Percentiles rank a stretch among this genome's conserved stretches.
These are phyloP conservation scores for Usnea hakonensis DNA, from an alignment of 495 filamentous ascomycete species.

Conservation along the genomic window DNA sequence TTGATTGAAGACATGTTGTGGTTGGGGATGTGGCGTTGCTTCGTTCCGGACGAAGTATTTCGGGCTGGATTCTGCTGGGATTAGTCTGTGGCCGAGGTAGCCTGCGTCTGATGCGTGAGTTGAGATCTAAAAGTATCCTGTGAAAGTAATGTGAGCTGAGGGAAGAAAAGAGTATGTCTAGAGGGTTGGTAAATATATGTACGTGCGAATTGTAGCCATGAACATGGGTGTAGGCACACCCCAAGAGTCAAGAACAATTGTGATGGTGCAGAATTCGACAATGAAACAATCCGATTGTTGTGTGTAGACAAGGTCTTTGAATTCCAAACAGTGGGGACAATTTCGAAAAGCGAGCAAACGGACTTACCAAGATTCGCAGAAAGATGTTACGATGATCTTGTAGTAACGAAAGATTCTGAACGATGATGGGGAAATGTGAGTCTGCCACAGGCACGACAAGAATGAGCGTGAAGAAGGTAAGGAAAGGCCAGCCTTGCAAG, in stretches of 20 bases:
- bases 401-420: neutral
- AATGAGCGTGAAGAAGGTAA: neutral
- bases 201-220: neutral
- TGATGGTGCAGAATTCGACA: neutral
- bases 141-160: neutral
- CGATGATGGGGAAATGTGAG: constrained; percentile 7
- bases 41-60: constrained; percentile 17
- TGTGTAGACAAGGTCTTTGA: neutral
- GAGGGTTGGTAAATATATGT: neutral
- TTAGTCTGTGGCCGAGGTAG: neutral
- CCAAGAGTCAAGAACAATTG: neutral
- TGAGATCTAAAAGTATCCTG: neutral
- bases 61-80: neutral
- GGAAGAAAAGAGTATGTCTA: neutral
- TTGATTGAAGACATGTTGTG: constrained; percentile 19
- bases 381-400: neutral
- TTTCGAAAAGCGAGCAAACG: neutral
- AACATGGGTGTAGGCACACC: neutral
- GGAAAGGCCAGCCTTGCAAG: constrained; percentile 16
- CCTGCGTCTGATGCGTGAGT: neutral
- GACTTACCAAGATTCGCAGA: neutral
- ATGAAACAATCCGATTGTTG: neutral
- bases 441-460: constrained; percentile 19
- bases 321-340: neutral
- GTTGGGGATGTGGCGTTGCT: neutral